phyloP scores from a whole-genome alignment of 2,329 filamentous ascomycete species.

The Penicillium verrucosum region DNA sequence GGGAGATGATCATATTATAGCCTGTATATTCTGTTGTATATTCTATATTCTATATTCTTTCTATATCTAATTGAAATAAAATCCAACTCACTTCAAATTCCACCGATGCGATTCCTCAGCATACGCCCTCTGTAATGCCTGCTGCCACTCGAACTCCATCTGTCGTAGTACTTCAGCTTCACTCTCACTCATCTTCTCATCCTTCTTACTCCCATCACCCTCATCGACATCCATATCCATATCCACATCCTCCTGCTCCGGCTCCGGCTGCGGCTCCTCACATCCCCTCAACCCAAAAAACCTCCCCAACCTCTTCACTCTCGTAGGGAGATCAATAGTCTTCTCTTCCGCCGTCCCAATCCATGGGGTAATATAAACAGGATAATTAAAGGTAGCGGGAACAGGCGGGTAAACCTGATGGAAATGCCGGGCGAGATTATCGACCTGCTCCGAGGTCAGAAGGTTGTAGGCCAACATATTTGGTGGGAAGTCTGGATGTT shows the following conservation, averaged over 20 bases:
- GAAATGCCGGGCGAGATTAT: slow-evolving; percentile 42
- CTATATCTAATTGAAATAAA: background rate
- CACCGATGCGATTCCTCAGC: slow-evolving; percentile 17
- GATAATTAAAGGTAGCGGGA: slow-evolving; percentile 34
- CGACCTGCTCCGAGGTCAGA: slow-evolving; percentile 40
- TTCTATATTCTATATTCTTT: no score
- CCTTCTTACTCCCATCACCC: no score
- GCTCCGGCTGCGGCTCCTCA: slow-evolving; percentile 10
- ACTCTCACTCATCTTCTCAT: background rate
- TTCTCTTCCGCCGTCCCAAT: slow-evolving; percentile 22
- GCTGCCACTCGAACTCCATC: slow-evolving; percentile 33
- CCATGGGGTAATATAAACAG: slow-evolving; percentile 32
- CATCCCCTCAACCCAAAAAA: slow-evolving; percentile 45
- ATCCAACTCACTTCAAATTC: slow-evolving; percentile 4
- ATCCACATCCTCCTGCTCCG: background rate
- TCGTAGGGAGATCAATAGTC: slow-evolving; percentile 34
- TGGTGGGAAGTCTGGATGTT: slow-evolving; percentile 40
- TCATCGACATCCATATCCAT: background rate
- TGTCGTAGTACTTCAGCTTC: slow-evolving; percentile 15
- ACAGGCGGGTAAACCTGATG: slow-evolving; percentile 42
- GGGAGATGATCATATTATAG: background rate
- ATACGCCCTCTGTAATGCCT: slow-evolving; percentile 24
- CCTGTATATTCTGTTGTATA: no score
- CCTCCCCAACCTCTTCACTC: slow-evolving; percentile 41
- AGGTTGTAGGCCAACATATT: slow-evolving; percentile 41